Evolutionary conservation across 2,329 filamentous ascomycete genomes (phyloP).

Genomic region (Mollisiaceae sp.): DNA sequence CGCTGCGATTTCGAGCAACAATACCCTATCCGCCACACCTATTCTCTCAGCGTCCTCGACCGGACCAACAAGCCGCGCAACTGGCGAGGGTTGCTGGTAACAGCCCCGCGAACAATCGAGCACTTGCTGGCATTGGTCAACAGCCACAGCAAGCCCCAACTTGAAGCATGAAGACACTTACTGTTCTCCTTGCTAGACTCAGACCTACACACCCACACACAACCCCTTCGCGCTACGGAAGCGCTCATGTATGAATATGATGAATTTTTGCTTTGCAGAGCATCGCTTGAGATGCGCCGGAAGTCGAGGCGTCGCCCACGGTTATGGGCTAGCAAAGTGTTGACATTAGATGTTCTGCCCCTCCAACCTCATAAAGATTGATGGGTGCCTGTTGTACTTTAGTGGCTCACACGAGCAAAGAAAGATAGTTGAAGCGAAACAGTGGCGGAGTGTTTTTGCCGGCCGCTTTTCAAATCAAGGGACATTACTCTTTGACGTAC

Average conservation of each 20-base stretch:
- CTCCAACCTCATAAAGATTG: slow-evolving; percentile 19
- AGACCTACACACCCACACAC: slow-evolving; percentile 12
- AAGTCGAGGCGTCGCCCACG: slow-evolving; percentile 40
- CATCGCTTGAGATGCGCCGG: slow-evolving; percentile 32
- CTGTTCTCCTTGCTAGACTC: slow-evolving; percentile 5
- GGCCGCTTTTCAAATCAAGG: background rate
- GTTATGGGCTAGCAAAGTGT: slow-evolving; percentile 37
- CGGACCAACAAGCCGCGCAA: slow-evolving; percentile 32
- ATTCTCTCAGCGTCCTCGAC: slow-evolving; percentile 35
- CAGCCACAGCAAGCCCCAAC: slow-evolving; percentile 30
- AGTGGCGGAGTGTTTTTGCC: background rate
- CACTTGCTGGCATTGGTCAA: slow-evolving; percentile 27
- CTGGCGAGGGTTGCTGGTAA: slow-evolving; percentile 24
- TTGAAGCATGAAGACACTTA: slow-evolving; percentile 23
- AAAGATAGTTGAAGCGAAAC: slow-evolving; percentile 15
- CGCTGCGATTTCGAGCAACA: slow-evolving; percentile 63
- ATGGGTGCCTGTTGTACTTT: slow-evolving; percentile 41
- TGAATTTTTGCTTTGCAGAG: slow-evolving; percentile 33
- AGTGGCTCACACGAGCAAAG: slow-evolving; percentile 33
- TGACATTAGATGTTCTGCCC: slow-evolving; percentile 33
- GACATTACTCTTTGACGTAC: background rate
- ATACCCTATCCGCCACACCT: slow-evolving; percentile 41
- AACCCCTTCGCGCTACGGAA: slow-evolving; percentile 18
- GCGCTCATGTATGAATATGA: slow-evolving; percentile 33
- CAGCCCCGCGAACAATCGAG: slow-evolving; percentile 34